Evolutionary conservation across 345 rosid genomes (phyloP), one percentile per base, ranked within the genome.

Genomic region (Melastoma malabathricum): DNA sequence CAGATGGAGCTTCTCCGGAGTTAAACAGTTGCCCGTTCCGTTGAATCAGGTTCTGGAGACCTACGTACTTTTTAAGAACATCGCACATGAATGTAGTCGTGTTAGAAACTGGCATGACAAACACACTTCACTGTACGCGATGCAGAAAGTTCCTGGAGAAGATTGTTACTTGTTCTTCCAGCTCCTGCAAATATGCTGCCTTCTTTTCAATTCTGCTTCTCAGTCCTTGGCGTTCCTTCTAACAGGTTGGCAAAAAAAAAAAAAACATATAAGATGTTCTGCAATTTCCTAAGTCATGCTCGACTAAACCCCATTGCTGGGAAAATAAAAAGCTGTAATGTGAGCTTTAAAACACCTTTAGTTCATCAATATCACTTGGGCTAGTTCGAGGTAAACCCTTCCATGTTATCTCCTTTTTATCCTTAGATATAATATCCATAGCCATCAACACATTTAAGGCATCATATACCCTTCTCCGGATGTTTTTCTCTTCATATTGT

Each of bases 361-460:
- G 56, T 71, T 83, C 97, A 69, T 93, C 89, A 56, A 93, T 72
- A 75, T 93, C 99, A 61, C 78, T 80, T 55, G 85, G 72, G 64
- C 94, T 93, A 38, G 97, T 81, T 20, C 87, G 87, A 58, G 97
- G 99, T 61, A 93, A 89, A 69, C 99, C 99, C 73, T 75, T 85
- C 99, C 99, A 93, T 38, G 81, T 97, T 64, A 93, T 93, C 64
- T 88, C 97, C 39, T 93, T 93, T 65, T 93, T 88, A 76, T 88
- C 94, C 64, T 93, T 93, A 6, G 99, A 85, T 63, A 93, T 81
- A 46, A 93, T 93, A 75, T 93, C 97, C 85, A 93, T 81, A 10
- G 99, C 99, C 99, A 88, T 93, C 53, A 93, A 94, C 29, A 93
- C 99, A 68, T 93, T 93, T 50, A 93, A 70, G 22, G 99, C 99